Percentiles rank a stretch among this genome's conserved stretches.
phyloP scores from a whole-genome alignment of 2,329 filamentous ascomycete species.

The Clarireedia paspali region DNA sequence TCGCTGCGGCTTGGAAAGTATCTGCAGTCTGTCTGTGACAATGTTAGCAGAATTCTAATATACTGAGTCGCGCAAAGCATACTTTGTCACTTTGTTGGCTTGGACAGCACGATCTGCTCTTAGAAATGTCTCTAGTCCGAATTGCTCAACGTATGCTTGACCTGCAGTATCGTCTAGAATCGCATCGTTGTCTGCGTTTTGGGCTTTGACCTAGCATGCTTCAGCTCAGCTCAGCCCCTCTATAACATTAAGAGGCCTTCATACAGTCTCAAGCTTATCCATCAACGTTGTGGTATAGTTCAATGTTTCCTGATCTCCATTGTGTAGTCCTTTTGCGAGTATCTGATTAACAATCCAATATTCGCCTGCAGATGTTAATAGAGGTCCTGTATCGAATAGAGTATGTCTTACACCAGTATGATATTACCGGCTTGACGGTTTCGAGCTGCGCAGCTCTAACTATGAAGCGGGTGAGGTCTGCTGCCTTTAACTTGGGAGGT shows the following conservation, averaged over 20 bases:
- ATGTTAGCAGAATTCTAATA: background rate
- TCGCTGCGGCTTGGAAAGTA: slow-evolving; percentile 86
- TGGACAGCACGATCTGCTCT: slow-evolving; percentile 76
- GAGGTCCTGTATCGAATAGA: background rate
- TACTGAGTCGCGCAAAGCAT: slow-evolving; percentile 37
- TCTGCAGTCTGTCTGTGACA: slow-evolving; percentile 65
- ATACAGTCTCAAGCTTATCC: slow-evolving; percentile 79
- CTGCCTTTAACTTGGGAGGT: slow-evolving; percentile 65
- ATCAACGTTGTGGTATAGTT: slow-evolving; percentile 77
- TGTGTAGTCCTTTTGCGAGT: slow-evolving; percentile 72
- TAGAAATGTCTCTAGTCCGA: slow-evolving; percentile 80
- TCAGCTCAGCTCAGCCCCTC: background rate
- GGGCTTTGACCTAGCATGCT: slow-evolving; percentile 52
- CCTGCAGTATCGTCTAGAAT: slow-evolving; percentile 79
- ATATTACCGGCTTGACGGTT: slow-evolving; percentile 74
- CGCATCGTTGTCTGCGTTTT: slow-evolving; percentile 71
- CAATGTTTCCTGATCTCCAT: slow-evolving; percentile 67
- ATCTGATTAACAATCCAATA: slow-evolving; percentile 94
- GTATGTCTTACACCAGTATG: slow-evolving; percentile 79
- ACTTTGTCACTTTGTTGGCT: slow-evolving; percentile 78
- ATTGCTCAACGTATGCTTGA: slow-evolving; percentile 89
- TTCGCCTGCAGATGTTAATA: slow-evolving; percentile 50
- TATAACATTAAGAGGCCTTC: background rate
- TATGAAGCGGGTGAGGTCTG: slow-evolving; percentile 79
- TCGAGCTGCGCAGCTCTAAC: slow-evolving; percentile 79